Evolutionary conservation across 352 stramenopile species (phyloP).

Genomic region (Pythium brachiatum): DNA sequence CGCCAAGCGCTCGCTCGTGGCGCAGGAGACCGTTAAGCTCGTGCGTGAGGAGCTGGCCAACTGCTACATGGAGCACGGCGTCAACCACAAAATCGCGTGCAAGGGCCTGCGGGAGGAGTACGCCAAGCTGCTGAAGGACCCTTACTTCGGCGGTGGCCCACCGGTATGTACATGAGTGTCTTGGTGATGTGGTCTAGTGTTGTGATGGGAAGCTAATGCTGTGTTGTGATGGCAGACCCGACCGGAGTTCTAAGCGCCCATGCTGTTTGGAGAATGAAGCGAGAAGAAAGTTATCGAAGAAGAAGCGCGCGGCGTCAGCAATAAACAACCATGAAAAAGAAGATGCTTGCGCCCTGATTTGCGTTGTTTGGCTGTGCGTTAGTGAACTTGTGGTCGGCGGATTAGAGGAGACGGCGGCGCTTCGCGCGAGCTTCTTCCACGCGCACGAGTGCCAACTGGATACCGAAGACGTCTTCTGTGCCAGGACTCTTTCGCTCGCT

Average conservation of each 20-base stretch:
- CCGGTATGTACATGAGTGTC: slow-evolving; percentile 33
- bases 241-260: slow-evolving; percentile 17
- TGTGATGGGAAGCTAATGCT: background rate
- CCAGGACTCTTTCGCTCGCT: background rate
- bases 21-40: slow-evolving; percentile 80
- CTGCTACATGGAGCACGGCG: slow-evolving; percentile 87
- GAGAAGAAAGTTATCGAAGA: slow-evolving; percentile 5
- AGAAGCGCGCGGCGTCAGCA: slow-evolving; percentile 2
- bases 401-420: slow-evolving; percentile 29
- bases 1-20: slow-evolving; percentile 66
- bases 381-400: slow-evolving; percentile 14
- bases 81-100: slow-evolving; percentile 88
- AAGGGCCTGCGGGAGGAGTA: slow-evolving; percentile 83
- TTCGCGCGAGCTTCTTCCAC: slow-evolving; percentile 51
- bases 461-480: slow-evolving; percentile 13
- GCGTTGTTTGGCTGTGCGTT: slow-evolving; percentile 6
- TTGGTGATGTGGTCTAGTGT: background rate
- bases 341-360: background rate
- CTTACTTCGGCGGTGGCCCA: slow-evolving; percentile 65
- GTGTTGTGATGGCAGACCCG: slow-evolving; percentile 8
- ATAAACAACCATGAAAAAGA: slow-evolving; percentile 10
- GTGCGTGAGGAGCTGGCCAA: slow-evolving; percentile 83
- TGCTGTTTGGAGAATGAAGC: background rate
- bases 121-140: slow-evolving; percentile 74
- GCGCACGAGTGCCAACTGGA: slow-evolving; percentile 33